phyloP scores from a whole-genome alignment of 225 moss, liverwort and hornwort genomes.

The Sphagnum tenellum region DNA sequence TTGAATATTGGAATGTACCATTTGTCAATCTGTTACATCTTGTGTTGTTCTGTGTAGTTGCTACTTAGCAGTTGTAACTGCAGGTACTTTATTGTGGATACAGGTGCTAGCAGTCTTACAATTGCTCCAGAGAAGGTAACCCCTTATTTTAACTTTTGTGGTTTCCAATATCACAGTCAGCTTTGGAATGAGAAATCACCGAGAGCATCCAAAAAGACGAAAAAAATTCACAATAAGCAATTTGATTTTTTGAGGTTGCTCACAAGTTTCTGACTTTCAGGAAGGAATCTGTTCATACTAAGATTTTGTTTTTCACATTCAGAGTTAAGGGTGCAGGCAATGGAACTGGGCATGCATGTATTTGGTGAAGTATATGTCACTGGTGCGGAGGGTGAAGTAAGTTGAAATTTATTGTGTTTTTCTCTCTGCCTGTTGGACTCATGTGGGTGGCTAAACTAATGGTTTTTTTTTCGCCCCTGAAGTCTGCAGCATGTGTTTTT shows the following conservation, averaged over 20 bases:
- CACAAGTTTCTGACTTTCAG: not conserved
- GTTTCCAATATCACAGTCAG: too few relatives aligned
- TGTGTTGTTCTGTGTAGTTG: too few relatives aligned
- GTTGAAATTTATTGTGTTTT: not conserved
- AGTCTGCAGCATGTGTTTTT: not conserved
- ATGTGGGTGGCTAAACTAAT: not conserved
- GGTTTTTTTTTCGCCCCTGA: not conserved
- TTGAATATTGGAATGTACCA: too few relatives aligned
- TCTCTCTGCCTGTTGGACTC: not conserved
- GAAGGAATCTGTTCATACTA: not conserved
- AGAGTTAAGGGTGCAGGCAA: constrained; percentile 38
- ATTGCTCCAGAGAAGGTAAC: constrained; percentile 68
- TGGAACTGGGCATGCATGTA: constrained; percentile 48
- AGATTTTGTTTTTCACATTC: not conserved
- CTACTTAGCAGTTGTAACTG: not conserved
- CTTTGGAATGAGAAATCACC: too few relatives aligned
- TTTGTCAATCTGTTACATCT: too few relatives aligned
- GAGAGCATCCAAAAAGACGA: too few relatives aligned
- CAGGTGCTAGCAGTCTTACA: constrained; percentile 81
- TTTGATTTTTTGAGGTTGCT: not conserved
- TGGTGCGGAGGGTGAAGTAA: constrained; percentile 77
- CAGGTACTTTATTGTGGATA: constrained; percentile 95
- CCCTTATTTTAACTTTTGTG: too few relatives aligned
- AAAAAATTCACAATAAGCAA: too few relatives aligned
- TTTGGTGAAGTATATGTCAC: constrained; percentile 78